phyloP scores from a whole-genome alignment of 2,329 filamentous ascomycete species.

The Beauveria rudraprayagi region DNA sequence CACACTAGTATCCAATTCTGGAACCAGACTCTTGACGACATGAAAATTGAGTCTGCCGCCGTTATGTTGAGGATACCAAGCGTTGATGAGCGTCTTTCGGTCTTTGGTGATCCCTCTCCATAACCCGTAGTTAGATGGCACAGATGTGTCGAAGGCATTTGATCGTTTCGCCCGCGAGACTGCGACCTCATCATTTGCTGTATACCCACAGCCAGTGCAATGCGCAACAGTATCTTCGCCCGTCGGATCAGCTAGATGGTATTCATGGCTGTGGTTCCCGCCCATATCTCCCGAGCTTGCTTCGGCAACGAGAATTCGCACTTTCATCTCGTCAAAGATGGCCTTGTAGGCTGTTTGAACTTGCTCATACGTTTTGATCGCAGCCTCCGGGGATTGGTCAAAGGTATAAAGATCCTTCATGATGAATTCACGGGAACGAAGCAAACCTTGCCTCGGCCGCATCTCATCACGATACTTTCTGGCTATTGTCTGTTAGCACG shows the following conservation, averaged over 20 bases:
- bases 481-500: constrained; percentile 37
- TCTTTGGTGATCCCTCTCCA: constrained; percentile 64
- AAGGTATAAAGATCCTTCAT: constrained; percentile 99
- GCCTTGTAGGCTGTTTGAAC: constrained; percentile 66
- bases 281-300: constrained; percentile 97
- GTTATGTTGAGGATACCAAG: constrained; percentile 49
- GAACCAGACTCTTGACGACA: constrained; percentile 57
- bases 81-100: constrained; percentile 58
- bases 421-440: constrained; percentile 82
- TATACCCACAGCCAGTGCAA: constrained; percentile 65
- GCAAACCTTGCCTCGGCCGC: constrained; percentile 76
- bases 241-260: constrained; percentile 69
- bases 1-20: constrained; percentile 64
- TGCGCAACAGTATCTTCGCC: constrained; percentile 81
- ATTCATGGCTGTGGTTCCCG: constrained; percentile 87
- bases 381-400: constrained; percentile 59
- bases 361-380: constrained; percentile 69
- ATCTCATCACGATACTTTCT: constrained; percentile 93
- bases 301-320: constrained; percentile 77
- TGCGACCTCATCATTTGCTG: constrained; percentile 84
- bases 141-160: not conserved
- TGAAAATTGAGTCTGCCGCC: constrained; percentile 36
- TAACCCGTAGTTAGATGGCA: constrained; percentile 24
- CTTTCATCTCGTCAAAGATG: constrained; percentile 73
- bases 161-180: constrained; percentile 20